A percentile compares a stretch with the other conserved stretches of the same genome.
phyloP scores from a whole-genome alignment of 352 stramenopile species.

The Aphanomyces cochlioides region DNA sequence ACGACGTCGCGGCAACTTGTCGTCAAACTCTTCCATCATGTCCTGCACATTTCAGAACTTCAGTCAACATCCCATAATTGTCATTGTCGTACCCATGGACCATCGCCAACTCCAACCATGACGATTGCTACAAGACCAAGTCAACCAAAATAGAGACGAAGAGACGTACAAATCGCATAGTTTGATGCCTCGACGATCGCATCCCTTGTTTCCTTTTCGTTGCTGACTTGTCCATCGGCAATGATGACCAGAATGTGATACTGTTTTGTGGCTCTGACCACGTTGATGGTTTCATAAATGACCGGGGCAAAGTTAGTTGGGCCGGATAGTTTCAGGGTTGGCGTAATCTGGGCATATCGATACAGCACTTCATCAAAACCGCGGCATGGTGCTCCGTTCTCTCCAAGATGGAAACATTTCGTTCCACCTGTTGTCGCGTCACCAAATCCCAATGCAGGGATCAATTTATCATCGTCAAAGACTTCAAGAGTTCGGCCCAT shows the following conservation, averaged over 20 bases:
- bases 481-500: constrained; percentile 50
- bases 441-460: constrained; percentile 72
- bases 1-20: constrained; percentile 46
- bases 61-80: not conserved
- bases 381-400: constrained; percentile 40
- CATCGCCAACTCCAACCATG: constrained; percentile 70
- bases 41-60: constrained; percentile 32
- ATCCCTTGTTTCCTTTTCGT: constrained; percentile 53
- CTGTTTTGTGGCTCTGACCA: constrained; percentile 5
- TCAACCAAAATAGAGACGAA: not conserved
- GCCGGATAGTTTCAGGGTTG: constrained; percentile 49
- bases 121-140: constrained; percentile 51
- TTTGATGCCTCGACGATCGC: constrained; percentile 70
- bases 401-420: constrained; percentile 49
- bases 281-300: constrained; percentile 51
- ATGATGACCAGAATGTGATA: constrained; percentile 83
- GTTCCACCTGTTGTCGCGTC: constrained; percentile 52
- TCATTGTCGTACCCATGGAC: constrained; percentile 47
- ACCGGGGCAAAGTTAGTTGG: constrained; percentile 66
- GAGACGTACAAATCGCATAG: constrained; percentile 58
- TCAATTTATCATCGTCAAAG: constrained; percentile 68
- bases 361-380: constrained; percentile 57
- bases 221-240: constrained; percentile 65
- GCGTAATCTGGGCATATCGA: constrained; percentile 56
- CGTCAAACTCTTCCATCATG: constrained; percentile 63